Percentiles rank a stretch among this genome's conserved stretches.
phyloP scores from a whole-genome alignment of 2,329 filamentous ascomycete species.

The Fusarium secorum region DNA sequence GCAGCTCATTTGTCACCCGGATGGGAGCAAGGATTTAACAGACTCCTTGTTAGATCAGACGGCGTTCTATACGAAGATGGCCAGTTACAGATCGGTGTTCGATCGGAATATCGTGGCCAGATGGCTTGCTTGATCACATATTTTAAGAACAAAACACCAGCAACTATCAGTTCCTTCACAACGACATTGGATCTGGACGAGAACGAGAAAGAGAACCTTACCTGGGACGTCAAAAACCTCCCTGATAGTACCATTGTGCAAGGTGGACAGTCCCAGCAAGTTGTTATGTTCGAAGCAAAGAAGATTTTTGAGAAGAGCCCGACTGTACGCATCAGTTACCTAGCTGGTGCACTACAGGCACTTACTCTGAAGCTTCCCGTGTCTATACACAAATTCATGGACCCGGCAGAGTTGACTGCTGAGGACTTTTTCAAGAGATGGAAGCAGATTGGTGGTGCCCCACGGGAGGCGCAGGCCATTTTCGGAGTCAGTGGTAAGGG shows the following conservation, averaged over 20 bases:
- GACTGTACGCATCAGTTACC: conserved; percentile 92
- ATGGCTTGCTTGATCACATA: conserved; percentile 96
- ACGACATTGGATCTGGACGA: conserved; percentile 88
- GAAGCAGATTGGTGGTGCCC: conserved; percentile 94
- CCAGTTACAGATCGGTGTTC: conserved; percentile 89
- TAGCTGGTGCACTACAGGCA: conserved; percentile 91
- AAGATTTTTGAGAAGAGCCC: conserved; percentile 83
- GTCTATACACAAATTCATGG: conserved; percentile 95
- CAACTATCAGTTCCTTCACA: conserved; percentile 87
- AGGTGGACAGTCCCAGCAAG: conserved; percentile 85
- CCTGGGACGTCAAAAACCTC: conserved; percentile 86
- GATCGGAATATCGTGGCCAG: conserved; percentile 94
- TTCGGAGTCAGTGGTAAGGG: conserved; percentile 70
- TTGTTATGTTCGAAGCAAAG: conserved; percentile 91
- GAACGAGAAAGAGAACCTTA: conserved; percentile 70
- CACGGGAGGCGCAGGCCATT: conserved; percentile 87
- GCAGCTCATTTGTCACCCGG: conserved; percentile 92
- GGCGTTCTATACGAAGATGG: conserved; percentile 94
- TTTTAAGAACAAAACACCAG: conserved; percentile 92
- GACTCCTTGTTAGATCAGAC: conserved; percentile 79
- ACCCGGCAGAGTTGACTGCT: conserved; percentile 80
- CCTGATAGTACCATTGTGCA: conserved; percentile 82
- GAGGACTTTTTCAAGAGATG: conserved; percentile 99
- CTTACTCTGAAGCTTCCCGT: conserved; percentile 91
- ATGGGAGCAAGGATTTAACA: conserved; percentile 91